Percentiles rank a stretch among this genome's conserved stretches.
Evolutionary conservation across 2,329 filamentous ascomycete genomes (phyloP).

Genomic region (Exophiala lecanii-corni): DNA sequence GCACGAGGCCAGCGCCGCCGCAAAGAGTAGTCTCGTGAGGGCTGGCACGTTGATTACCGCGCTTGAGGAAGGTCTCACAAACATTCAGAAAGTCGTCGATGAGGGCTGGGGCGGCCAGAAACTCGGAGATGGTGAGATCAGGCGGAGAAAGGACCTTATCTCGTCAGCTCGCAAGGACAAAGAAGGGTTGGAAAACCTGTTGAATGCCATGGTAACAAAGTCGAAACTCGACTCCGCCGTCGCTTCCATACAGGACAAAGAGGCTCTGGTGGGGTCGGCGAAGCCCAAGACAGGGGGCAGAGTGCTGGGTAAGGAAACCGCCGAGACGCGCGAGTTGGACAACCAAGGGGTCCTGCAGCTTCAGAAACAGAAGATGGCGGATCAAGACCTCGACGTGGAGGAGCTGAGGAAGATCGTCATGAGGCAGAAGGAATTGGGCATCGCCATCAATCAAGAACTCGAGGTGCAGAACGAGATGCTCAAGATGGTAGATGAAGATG

Average conservation of each 20-base stretch:
- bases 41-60: constrained; percentile 52
- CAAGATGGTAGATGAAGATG: constrained; percentile 55
- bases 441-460: constrained; percentile 59
- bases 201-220: constrained; percentile 55
- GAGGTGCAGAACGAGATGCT: constrained; percentile 59
- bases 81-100: constrained; percentile 29
- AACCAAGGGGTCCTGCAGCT: constrained; percentile 61
- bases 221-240: constrained; percentile 42
- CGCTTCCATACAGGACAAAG: constrained; percentile 44
- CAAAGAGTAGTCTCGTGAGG: constrained; percentile 56
- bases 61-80: constrained; percentile 53
- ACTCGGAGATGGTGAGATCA: constrained; percentile 58
- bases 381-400: constrained; percentile 58
- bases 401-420: constrained; percentile 55
- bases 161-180: constrained; percentile 56
- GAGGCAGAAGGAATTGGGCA: constrained; percentile 58
- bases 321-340: constrained; percentile 58
- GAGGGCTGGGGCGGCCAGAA: constrained; percentile 29
- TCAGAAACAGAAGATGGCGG: constrained; percentile 57
- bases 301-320: constrained; percentile 53
- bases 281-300: constrained; percentile 42
- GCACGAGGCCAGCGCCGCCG: constrained; percentile 58
- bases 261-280: constrained; percentile 34
- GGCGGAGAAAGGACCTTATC: constrained; percentile 55
- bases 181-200: constrained; percentile 56